Evolutionary conservation across 2,329 filamentous ascomycete genomes (phyloP).

Genomic region (Phialocephala sp.): DNA sequence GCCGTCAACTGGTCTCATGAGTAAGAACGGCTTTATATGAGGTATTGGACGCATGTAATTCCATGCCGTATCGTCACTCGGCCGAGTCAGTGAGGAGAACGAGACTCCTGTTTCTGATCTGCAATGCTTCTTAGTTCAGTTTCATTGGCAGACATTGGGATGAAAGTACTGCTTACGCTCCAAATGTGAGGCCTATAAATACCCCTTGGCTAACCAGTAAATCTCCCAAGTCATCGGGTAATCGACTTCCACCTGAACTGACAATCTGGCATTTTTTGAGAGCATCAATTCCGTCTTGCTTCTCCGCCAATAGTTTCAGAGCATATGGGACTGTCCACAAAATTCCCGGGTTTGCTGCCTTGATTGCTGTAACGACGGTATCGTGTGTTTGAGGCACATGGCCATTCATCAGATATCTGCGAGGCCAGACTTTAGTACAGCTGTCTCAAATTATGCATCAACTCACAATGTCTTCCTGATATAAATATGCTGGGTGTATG

Average conservation of each 20-base stretch:
- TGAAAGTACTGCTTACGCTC: slow-evolving; percentile 48
- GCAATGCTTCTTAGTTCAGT: neutral
- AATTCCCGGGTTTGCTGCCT: slow-evolving; percentile 52
- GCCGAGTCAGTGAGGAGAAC: slow-evolving; percentile 60
- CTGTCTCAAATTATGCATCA: neutral
- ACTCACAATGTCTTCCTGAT: neutral
- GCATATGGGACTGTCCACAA: slow-evolving; percentile 68
- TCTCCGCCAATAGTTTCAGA: slow-evolving; percentile 65
- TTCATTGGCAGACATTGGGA: neutral
- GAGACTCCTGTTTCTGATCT: slow-evolving; percentile 62
- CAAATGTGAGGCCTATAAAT: slow-evolving; percentile 60
- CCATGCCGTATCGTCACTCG: slow-evolving; percentile 60
- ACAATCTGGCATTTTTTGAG: slow-evolving; percentile 55
- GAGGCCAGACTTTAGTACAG: neutral
- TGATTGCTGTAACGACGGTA: slow-evolving; percentile 51
- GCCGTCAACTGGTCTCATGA: slow-evolving; percentile 39
- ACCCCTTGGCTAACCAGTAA: slow-evolving; percentile 56
- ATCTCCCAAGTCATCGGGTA: slow-evolving; percentile 63
- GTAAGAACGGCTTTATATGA: slow-evolving; percentile 25
- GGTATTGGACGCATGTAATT: slow-evolving; percentile 55
- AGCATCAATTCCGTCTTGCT: slow-evolving; percentile 55
- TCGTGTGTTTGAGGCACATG: slow-evolving; percentile 54
- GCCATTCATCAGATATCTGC: slow-evolving; percentile 10
- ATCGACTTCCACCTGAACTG: slow-evolving; percentile 61
- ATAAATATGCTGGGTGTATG: neutral